Conservation (phyloP, 108 stramenopile genomes). For the Hondaea fermentalgiana region DNA sequence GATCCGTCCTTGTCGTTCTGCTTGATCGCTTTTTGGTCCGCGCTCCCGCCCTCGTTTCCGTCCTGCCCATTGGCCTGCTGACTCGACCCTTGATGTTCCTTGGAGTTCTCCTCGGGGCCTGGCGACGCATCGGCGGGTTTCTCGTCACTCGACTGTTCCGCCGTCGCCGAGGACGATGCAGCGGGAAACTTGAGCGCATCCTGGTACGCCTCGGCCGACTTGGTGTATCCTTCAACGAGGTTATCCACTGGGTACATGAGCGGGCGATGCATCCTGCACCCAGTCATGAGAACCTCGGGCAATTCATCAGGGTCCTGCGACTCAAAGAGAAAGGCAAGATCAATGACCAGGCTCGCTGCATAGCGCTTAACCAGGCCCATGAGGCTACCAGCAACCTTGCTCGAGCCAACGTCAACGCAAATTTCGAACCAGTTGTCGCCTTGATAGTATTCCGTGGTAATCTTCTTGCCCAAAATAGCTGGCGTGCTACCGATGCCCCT, state of each 20-base stretch:
- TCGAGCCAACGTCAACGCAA: neutral
- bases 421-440: slow-evolving; percentile 8
- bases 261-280: slow-evolving; percentile 1
- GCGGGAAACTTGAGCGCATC: neutral
- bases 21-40: neutral
- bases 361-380: neutral
- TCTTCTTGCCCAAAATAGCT: neutral
- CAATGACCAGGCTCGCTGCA: slow-evolving; percentile 5
- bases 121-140: neutral
- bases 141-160: neutral
- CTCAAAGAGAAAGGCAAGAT: neutral
- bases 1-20: neutral
- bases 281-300: neutral
- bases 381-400: neutral
- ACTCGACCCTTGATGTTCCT: neutral
- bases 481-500: neutral
- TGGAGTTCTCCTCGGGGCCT: neutral
- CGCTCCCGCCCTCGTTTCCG: neutral
- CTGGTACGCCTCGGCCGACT: neutral
- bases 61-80: neutral
- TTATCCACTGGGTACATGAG: neutral
- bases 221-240: neutral
- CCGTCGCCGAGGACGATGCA: neutral
- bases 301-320: neutral
- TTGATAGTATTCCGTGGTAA: neutral